phyloP scores from a whole-genome alignment of 2,329 filamentous ascomycete genomes.

The Aureobasidium sp. region DNA sequence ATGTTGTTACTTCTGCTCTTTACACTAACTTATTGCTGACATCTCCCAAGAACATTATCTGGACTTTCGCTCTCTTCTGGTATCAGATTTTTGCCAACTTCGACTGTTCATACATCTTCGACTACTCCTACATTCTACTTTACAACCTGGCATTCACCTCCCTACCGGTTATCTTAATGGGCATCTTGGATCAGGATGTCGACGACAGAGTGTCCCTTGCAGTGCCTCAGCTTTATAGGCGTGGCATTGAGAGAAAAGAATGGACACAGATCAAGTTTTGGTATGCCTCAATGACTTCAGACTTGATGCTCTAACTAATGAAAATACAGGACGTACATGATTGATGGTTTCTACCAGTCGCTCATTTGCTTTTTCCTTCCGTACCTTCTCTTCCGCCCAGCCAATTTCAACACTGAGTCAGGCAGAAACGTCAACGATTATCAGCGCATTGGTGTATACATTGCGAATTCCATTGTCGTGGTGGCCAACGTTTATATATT shows the following conservation, averaged over 20 bases:
- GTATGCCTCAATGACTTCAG: slow-evolving; percentile 47
- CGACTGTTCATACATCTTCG: slow-evolving; percentile 93
- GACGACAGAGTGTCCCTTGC: slow-evolving; percentile 88
- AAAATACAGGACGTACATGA: slow-evolving; percentile 64
- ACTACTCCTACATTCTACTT: slow-evolving; percentile 94
- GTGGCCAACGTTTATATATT: slow-evolving; percentile 92
- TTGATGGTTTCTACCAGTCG: slow-evolving; percentile 91
- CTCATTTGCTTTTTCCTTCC: slow-evolving; percentile 89
- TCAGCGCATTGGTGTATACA: slow-evolving; percentile 76
- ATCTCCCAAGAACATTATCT: slow-evolving; percentile 71
- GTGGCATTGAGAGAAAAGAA: slow-evolving; percentile 90
- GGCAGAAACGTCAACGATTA: slow-evolving; percentile 74
- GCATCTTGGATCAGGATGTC: slow-evolving; percentile 94
- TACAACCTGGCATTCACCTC: slow-evolving; percentile 98
- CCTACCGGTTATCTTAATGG: slow-evolving; percentile 88
- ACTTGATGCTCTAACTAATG: neutral
- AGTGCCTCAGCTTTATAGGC: slow-evolving; percentile 89
- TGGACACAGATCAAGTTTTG: slow-evolving; percentile 97
- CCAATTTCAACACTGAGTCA: slow-evolving; percentile 61
- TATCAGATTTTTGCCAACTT: slow-evolving; percentile 94
- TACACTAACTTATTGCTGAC: neutral
- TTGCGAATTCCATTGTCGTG: slow-evolving; percentile 75
- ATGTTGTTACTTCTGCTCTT: slow-evolving; percentile 21
- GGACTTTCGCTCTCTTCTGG: slow-evolving; percentile 96
- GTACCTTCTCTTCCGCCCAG: slow-evolving; percentile 68